Base-by-base conservation (phyloP, 2,329 filamentous ascomycete species). In the Talaromyces funiculosus region DNA sequence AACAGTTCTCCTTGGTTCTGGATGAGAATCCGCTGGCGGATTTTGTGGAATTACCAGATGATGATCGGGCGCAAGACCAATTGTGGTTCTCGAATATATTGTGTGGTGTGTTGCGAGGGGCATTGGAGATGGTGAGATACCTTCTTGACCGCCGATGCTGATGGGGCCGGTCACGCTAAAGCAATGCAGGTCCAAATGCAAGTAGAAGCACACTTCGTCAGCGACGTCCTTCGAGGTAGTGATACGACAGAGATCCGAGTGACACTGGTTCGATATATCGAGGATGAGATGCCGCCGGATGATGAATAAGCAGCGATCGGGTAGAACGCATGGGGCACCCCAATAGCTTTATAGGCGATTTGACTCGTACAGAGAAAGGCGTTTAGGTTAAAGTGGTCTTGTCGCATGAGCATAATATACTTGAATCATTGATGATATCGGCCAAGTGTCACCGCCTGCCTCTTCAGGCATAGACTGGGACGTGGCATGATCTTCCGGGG, bases 21-120 rank as follows among this genome's bases (percentile, higher is more conserved):
- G 94, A 99, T 66, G 94, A 99, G 75, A 99, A 97, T 71, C 94
- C 94, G 0, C 80, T 99, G 62, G 92, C 92, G 56, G 94, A 99
- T 77, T 99, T 97, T 77, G 94, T 99, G 53, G 94, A 99, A 76
- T 80, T 99, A 45, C 94, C 94, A 0, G 94, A 99, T 72, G 94
- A 99, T 75, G 94, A 92, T 56, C 84, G 92, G 65, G 91, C 94
- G 3, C 94, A 99, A 75, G 92, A 97, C 70, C 93, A 97, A 78
- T 80, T 99, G 40, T 99, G 94, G 94, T 99, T 95, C 75, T 97
- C 92, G 4, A 99, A 97, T 76, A 95, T 99, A 61, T 83, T 97
- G 45, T 97, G 94, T 68, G 94, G 94, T 45, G 90, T 99, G 45
- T 79, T 99, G 63, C 83, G 94, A 67, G 94, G 94, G 14, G 88